Base-by-base conservation (phyloP, 345 rosid species). In the Linum lewisii region DNA sequence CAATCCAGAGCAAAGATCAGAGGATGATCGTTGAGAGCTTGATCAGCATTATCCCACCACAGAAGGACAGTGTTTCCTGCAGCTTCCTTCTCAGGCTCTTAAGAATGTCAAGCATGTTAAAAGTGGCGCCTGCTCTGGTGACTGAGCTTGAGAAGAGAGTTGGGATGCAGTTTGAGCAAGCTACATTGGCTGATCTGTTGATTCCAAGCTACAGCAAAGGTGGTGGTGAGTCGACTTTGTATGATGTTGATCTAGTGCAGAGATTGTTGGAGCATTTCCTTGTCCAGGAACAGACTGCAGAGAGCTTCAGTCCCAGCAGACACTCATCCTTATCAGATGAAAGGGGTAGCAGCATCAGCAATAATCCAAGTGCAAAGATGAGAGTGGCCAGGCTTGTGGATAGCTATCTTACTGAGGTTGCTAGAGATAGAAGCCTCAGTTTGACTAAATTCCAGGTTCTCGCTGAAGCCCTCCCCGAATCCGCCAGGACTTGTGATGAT, bases 301-400 rank as follows among this genome's bases (percentile, higher is more conserved):
- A 93, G 65, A 72, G 84, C 52, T 85, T 85, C 1, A 87, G 97
- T 52, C 99, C 99, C 0, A 69, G 86, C 65, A 50, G 82, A 21
- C 82, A 73, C 63, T 62, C 91, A 1, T n/a, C n/a, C n/a, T 80
- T 78, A 32, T 74, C 84, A 0, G 83, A 90, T 25, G 87, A 58
- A 36, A 72, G 77, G 54, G 67, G 66, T 47, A 16, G 47, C 13
- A 16, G 47, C 13, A 11, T 1, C 13, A 60, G 22, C n/a, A 78
- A 79, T 58, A 78, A 79, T 58, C 79, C 82, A 47, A 87, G 71
- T 65, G 95, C 99, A 11, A 89, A 93, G 75, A 80, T 80, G 88
- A 82, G 88, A 81, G 99, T 93, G 3, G 95, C 99, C n/a, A 84
- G 99, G 68, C 89, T 93, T 54, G 97, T 93, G 23, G 99, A 93